phyloP scores from a whole-genome alignment of 331 rosid genomes.

The Quercus tomentella region DNA sequence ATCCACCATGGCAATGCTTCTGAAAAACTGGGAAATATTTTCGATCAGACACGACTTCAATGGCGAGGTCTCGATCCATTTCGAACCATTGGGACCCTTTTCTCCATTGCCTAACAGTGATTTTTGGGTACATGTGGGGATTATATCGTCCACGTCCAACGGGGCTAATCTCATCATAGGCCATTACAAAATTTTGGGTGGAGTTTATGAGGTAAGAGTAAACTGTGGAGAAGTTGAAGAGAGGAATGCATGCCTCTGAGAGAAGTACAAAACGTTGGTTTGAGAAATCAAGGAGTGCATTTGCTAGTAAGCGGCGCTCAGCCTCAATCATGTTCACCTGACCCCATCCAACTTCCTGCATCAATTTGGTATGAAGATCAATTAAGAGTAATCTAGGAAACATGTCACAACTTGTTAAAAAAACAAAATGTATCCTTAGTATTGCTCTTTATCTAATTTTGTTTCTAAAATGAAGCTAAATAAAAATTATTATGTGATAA shows the following conservation, averaged over 20 bases:
- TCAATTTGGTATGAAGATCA: neutral
- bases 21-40: slow-evolving; percentile 42
- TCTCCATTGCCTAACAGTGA: slow-evolving; percentile 61
- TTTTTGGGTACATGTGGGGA: slow-evolving; percentile 40
- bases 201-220: slow-evolving; percentile 72
- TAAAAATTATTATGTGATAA: no score
- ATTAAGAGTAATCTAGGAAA: neutral
- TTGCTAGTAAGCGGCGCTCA: slow-evolving; percentile 67
- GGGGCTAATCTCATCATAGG: slow-evolving; percentile 40
- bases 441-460: no score
- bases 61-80: slow-evolving; percentile 50
- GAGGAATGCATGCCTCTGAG: slow-evolving; percentile 75
- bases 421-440: no score
- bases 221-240: slow-evolving; percentile 65
- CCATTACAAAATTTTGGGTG: slow-evolving; percentile 41
- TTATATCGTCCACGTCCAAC: slow-evolving; percentile 76
- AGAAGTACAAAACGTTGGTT: slow-evolving; percentile 74
- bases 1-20: slow-evolving; percentile 26
- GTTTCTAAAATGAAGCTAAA: no score
- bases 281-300: slow-evolving; percentile 78
- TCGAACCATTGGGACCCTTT: slow-evolving; percentile 95
- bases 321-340: slow-evolving; percentile 74
- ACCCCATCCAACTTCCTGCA: slow-evolving; percentile 78
- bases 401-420: no score
- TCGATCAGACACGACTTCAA: slow-evolving; percentile 49